These are phyloP conservation scores for Trypanosoma mega DNA, from an alignment of 208 protist species.

Conservation along the genomic window DNA sequence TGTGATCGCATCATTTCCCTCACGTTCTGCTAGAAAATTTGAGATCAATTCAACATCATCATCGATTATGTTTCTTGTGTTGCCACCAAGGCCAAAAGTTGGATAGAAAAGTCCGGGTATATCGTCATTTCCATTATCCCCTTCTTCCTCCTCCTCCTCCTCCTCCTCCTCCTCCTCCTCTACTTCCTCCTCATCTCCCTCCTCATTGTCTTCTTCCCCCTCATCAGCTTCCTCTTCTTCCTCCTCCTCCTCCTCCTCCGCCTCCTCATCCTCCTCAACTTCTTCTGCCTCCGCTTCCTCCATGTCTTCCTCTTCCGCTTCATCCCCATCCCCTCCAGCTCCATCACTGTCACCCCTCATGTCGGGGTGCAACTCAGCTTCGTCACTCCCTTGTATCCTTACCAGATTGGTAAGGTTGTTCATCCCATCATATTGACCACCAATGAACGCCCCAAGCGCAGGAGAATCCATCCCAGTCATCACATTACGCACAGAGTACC, in stretches of 20 bases:
- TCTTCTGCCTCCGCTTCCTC: constrained; percentile 7
- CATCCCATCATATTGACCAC: no score
- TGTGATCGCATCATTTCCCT: background rate
- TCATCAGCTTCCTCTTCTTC: constrained; percentile 2
- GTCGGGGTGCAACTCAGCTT: no score
- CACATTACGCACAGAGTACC: no score
- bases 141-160: constrained; percentile 22
- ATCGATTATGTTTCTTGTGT: constrained; percentile 2
- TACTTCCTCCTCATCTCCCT: constrained; percentile 21
- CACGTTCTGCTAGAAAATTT: constrained; percentile 2
- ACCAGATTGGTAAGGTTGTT: no score
- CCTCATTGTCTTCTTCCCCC: constrained; percentile 15
- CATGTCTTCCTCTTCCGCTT: constrained; percentile 6
- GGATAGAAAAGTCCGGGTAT: no score
- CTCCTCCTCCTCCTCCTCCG: background rate
- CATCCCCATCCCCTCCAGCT: no score
- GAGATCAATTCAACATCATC: constrained; percentile 15
- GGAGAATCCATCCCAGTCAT: no score
- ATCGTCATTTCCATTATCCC: constrained; percentile 14
- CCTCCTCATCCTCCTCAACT: constrained; percentile 1
- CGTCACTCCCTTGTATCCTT: no score
- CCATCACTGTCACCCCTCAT: no score
- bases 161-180: constrained; percentile 7
- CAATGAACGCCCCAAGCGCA: no score
- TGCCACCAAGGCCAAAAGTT: no score